Conservation (phyloP, 1,139 yeast species). For the Ogataea hybrid region DNA sequence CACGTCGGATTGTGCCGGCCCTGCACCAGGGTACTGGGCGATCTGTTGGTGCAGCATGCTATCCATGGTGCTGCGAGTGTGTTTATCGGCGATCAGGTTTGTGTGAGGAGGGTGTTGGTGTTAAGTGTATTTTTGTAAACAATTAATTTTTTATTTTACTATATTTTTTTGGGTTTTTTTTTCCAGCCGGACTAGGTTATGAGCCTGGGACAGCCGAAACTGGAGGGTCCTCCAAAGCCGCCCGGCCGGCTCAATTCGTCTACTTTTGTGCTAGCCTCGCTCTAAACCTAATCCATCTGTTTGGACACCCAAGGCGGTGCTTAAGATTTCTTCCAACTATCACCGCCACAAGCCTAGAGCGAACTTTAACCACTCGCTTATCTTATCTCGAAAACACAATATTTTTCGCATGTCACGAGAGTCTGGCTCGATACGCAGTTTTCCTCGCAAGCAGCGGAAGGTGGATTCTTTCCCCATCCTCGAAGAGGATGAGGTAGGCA, state of each 20-base stretch:
- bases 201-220: constrained; percentile 6
- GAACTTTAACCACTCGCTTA: background rate
- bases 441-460: constrained; percentile 4
- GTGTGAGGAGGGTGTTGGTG: constrained; percentile 19
- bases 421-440: constrained; percentile 12
- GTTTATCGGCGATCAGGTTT: constrained; percentile 4
- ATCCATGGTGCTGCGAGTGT: constrained; percentile 5
- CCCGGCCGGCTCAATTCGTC: background rate
- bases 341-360: no score
- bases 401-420: constrained; percentile 5
- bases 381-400: constrained; percentile 1
- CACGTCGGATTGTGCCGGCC: constrained; percentile 8
- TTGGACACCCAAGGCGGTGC: no score
- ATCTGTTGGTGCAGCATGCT: constrained; percentile 9
- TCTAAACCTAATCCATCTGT: no score
- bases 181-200: constrained; percentile 1
- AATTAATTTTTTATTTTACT: background rate
- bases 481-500: constrained; percentile 15
- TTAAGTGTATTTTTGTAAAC: constrained; percentile 14
- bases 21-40: constrained; percentile 5
- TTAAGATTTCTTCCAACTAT: no score
- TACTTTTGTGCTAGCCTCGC: background rate
- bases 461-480: constrained; percentile 13
- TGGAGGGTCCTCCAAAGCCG: background rate
- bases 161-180: background rate